Base-by-base conservation (phyloP, 306 rosid species). In the Elaeagnus macrophylla region DNA sequence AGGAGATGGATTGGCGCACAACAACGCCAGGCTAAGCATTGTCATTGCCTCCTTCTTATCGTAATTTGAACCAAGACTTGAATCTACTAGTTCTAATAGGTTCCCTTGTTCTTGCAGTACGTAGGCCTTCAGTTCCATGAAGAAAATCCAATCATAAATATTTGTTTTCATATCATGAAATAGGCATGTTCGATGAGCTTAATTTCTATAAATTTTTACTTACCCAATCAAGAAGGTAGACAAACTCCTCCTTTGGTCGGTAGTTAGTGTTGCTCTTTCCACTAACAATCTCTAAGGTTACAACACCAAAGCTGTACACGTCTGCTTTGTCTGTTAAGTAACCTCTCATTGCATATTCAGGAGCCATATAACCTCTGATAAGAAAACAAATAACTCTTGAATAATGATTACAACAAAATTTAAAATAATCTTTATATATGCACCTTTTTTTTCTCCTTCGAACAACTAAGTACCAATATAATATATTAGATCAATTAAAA, bases 71-170 rank as follows among this genome's bases (percentile, higher is more conserved):
- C 77, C 88, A 12, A 86, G 90, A 57, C 48, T 41, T 9, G 81
- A 85, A 72, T 89, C 95, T 57, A 86, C 90, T 7, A 89, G 69
- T 18, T 86, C 95, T 1, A 89, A 72, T 52, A 90, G 79, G 60
- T 78, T 90, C 64, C 95, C 97, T 79, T 90, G 89, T 68, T 90
- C 97, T 77, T 90, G 94, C 13, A 83, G 81, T 43, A 81, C 96
- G 32, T 79, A 84, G 25, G 96, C 94, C 96, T 83, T 55, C 35
- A 69, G 20, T 45, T 12, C 6, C 69, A 72, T 56, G 61, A 49
- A 64, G 37, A 48, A 12, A 67, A 55, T 62, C 58, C 61, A n/a
- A n/a, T n/a, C 61, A 18, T 17, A 39, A 60, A 51, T 6, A 17
- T 47, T 46, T 46, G 36, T 20, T 59, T 7, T 17, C 7, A 44